Evolutionary conservation across 495 filamentous ascomycete genomes (phyloP), one percentile per base, ranked within the genome.

Genomic region (Penicillium pulvis): DNA sequence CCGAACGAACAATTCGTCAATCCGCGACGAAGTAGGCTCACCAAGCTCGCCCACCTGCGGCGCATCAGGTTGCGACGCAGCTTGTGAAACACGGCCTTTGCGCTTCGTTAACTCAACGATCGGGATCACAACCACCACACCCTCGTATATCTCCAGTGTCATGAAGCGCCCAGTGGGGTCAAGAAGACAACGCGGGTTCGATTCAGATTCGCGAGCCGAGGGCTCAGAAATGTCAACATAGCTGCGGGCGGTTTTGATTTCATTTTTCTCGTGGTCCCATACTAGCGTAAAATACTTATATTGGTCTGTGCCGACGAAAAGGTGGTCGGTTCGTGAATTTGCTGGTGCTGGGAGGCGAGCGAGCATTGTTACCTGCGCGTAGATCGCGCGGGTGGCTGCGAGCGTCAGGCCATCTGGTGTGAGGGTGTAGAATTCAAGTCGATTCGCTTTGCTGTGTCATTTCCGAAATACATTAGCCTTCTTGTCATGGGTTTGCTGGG

Each of bases 271-370:
- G 12, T 78, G 58, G 72, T 97, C 87, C 94, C 94, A 99, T 1
- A 80, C 84, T 16, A 96, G 72, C 6, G 91, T 94, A 68, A 97
- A 96, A 73, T 96, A 97, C 57, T 88, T 86, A 64, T 87, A 90
- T 53, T 90, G 86, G 66, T 96, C 88, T 11, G 94, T 97, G 33
- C 90, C 93, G 59, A 99, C 81, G 69, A 99, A 96, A 62, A 99
- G 84, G 62, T 98, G 85, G 61, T 97, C 92, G 9, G 87, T 93
- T 6, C 76, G 67, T 17, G 90, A 83, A 63, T 88, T 81, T 19
- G 82, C 81, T 12, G 93, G 94, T 1, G 84, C 85, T 2, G 75
- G 74, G 19, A 99, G 79, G 61, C 87, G 89, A 56, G 92, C 85
- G 42, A 99, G 84, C 76, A 97, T 91, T 0, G 89, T 86, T 53